Percentiles rank a stretch among this genome's conserved stretches.
phyloP scores from a whole-genome alignment of 140 eudicot species.

The Flaveria floridana region DNA sequence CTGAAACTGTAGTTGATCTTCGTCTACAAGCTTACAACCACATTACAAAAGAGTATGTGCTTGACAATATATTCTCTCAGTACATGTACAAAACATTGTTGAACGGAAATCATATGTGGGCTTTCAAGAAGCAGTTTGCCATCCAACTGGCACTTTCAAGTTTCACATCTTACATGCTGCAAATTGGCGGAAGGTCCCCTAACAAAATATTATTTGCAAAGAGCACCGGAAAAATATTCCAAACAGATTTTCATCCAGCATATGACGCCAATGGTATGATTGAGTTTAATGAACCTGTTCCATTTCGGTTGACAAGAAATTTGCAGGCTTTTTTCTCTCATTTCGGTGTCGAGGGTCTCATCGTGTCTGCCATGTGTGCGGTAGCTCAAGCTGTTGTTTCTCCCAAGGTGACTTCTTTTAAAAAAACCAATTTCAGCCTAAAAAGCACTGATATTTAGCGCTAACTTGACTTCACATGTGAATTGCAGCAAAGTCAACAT shows the following conservation, averaged over 20 bases:
- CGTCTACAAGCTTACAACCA: slow-evolving; percentile 96
- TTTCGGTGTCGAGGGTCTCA: slow-evolving; percentile 95
- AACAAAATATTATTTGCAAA: slow-evolving; percentile 90
- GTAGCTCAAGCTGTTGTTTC: slow-evolving; percentile 95
- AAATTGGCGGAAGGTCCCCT: slow-evolving; percentile 97
- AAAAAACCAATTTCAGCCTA: not conserved
- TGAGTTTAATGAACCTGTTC: slow-evolving; percentile 95
- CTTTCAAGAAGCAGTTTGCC: slow-evolving; percentile 95
- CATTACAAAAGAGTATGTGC: slow-evolving; percentile 66
- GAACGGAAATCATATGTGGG: slow-evolving; percentile 94
- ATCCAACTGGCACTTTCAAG: slow-evolving; percentile 95
- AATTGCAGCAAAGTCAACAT: slow-evolving; percentile 89
- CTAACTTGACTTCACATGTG: slow-evolving; percentile 1
- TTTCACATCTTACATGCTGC: slow-evolving; percentile 87
- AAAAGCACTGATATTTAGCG: not conserved
- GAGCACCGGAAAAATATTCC: slow-evolving; percentile 92
- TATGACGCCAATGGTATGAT: slow-evolving; percentile 96
- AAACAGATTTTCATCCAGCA: slow-evolving; percentile 97
- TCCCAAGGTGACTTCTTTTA: slow-evolving; percentile 60
- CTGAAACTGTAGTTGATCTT: slow-evolving; percentile 91
- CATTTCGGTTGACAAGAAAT: slow-evolving; percentile 90
- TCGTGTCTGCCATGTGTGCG: slow-evolving; percentile 95
- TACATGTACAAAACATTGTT: slow-evolving; percentile 85
- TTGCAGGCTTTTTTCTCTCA: slow-evolving; percentile 92
- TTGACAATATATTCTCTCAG: slow-evolving; percentile 88